phyloP scores from a whole-genome alignment of 2,329 filamentous ascomycete genomes.

The Amesomyces nigricolor region DNA sequence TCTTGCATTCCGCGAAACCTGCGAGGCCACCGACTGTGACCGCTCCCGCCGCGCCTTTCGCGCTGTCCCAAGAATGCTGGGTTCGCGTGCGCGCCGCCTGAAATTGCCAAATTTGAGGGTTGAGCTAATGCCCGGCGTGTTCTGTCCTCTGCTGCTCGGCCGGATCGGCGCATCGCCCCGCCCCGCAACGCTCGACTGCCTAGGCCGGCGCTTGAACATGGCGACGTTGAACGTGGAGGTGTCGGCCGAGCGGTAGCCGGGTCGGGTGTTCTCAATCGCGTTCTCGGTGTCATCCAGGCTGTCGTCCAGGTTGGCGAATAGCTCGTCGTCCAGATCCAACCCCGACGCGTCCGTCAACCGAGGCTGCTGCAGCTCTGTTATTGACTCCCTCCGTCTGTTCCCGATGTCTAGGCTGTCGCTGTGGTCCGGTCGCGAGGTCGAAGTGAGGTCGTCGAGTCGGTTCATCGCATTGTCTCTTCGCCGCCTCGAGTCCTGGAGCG shows the following conservation, averaged over 20 bases:
- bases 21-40: constrained; percentile 23
- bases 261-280: constrained; percentile 25
- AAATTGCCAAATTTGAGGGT: constrained; percentile 54
- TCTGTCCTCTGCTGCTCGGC: constrained; percentile 46
- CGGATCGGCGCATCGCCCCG: constrained; percentile 48
- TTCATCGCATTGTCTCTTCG: constrained; percentile 36
- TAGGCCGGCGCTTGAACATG: constrained; percentile 42
- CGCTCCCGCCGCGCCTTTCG: constrained; percentile 35
- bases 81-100: constrained; percentile 52
- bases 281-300: constrained; percentile 33
- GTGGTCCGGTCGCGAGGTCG: constrained; percentile 21
- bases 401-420: constrained; percentile 28
- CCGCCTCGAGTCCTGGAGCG: constrained; percentile 25
- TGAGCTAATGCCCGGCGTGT: constrained; percentile 44
- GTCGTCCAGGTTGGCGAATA: constrained; percentile 44
- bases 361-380: constrained; percentile 26
- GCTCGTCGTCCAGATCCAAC: constrained; percentile 43
- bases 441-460: constrained; percentile 33
- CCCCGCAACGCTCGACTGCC: constrained; percentile 47
- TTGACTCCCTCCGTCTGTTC: constrained; percentile 34
- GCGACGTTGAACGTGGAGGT: constrained; percentile 44
- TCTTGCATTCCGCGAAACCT: constrained; percentile 18
- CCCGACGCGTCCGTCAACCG: constrained; percentile 39
- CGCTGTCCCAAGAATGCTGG: constrained; percentile 54
- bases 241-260: constrained; percentile 37